Base-by-base conservation (phyloP, 805 yeast genomes). In the Ogataea dorogensis region DNA sequence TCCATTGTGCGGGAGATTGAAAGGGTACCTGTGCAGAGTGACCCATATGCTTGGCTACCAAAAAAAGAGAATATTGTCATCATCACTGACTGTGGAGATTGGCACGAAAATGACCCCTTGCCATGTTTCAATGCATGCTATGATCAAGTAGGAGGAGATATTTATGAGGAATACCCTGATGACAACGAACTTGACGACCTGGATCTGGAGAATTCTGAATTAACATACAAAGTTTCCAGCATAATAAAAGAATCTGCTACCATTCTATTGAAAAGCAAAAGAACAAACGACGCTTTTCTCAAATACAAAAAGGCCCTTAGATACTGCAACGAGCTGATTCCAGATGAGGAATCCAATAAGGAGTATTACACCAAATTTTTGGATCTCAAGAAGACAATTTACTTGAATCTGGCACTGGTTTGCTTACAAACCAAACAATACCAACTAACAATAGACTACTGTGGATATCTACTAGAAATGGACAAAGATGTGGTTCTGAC, bases 121-220 rank as follows among this genome's bases (percentile, higher is more conserved):
- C 91, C 91, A 0, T 67, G 80, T 2, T 73, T 51, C 48, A 78
- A 79, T 48, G 85, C 88, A 0, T 72, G 82, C 31, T 75, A 76
- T 47, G 75, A 73, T 41, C 51, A 62, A 0, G 64, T 78, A 6
- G 87, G 82, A 1, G 86, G 86, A 6, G 94, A 85, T 49, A 55
- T 74, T 0, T 85, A 70, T 49, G 93, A 84, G 58, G 93, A 84
- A 56, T 76, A 68, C 47, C 94, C 93, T 0, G 88, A 79, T 42
- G 94, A 85, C 56, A 86, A 83, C 47, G 63, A 53, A 3, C 75
- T 81, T 31, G 79, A 74, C 38, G 72, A 73, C 28, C 79, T 82
- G 13, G 75, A 80, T 33, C 66, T 78, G 6, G 54, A 50, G n/a
- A 59, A 63, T 11, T 44, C 54, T 1, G 68, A 64, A 33, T 63